These are phyloP conservation scores for Metschnikowia picachoensis DNA, from an alignment of 805 yeast genomes.

Conservation along the genomic window DNA sequence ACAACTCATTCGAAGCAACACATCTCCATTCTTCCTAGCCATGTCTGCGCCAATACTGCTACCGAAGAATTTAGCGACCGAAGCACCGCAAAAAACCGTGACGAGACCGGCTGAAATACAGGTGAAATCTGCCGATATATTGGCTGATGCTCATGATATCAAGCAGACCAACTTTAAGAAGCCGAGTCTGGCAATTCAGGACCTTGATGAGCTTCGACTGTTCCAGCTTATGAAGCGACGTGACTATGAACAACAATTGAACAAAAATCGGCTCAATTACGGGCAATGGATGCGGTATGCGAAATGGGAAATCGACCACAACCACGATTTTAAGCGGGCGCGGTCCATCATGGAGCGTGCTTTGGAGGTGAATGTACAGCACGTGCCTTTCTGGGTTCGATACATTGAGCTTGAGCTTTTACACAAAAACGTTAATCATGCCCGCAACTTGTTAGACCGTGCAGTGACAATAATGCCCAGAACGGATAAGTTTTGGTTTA, in stretches of 20 bases:
- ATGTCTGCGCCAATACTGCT: conserved; percentile 10
- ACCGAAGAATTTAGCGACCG: conserved; percentile 13
- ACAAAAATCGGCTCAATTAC: conserved; percentile 74
- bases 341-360: conserved; percentile 88
- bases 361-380: conserved; percentile 65
- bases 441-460: conserved; percentile 77
- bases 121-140: conserved; percentile 60
- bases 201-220: conserved; percentile 76
- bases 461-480: conserved; percentile 73
- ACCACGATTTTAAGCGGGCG: conserved; percentile 73
- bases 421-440: conserved; percentile 75
- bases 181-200: conserved; percentile 53
- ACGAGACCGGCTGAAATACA: conserved; percentile 43
- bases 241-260: conserved; percentile 83
- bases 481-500: conserved; percentile 82
- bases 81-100: not conserved
- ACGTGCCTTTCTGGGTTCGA: conserved; percentile 81
- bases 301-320: conserved; percentile 70
- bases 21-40: not conserved
- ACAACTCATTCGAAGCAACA: not conserved
- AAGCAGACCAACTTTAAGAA: conserved; percentile 35
- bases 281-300: conserved; percentile 95
- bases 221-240: conserved; percentile 71
- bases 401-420: conserved; percentile 78
- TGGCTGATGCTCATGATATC: conserved; percentile 57